Conservation (phyloP, 768 basidiomycete species). For the Naganishia randhawae region DNA sequence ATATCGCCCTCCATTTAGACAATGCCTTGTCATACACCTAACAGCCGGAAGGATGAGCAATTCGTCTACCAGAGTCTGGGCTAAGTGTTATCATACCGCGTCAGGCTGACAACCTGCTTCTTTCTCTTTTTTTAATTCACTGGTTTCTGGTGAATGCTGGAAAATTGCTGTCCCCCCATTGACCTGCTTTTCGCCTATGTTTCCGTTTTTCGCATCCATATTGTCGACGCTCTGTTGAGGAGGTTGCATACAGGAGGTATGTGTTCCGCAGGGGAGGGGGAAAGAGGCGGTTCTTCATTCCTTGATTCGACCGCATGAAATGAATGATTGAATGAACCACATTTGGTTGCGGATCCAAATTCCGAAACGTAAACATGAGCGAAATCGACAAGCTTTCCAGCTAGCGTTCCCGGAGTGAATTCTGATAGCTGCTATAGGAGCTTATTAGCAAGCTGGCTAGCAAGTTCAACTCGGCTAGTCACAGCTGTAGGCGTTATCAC, state of each 20-base stretch:
- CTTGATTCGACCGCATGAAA: no score
- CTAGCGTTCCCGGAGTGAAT: no score
- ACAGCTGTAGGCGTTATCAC: no score
- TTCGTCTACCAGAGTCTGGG: background rate
- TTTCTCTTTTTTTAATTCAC: conserved; percentile 34
- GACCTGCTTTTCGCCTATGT: background rate
- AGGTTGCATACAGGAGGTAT: background rate
- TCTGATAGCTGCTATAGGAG: no score
- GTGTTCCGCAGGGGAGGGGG: background rate
- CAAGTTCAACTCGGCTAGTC: no score
- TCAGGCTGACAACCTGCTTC: conserved; percentile 49
- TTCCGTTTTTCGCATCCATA: background rate
- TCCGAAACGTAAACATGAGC: background rate
- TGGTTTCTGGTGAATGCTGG: conserved; percentile 35
- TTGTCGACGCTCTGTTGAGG: background rate
- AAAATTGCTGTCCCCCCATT: conserved; percentile 30
- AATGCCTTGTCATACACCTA: conserved; percentile 42
- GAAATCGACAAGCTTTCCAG: background rate
- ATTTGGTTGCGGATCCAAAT: background rate
- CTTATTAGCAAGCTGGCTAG: no score
- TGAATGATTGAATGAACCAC: background rate
- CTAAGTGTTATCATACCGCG: conserved; percentile 19
- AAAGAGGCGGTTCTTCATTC: background rate
- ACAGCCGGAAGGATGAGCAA: background rate
- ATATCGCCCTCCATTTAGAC: conserved; percentile 38